A percentile compares a stretch with the other conserved stretches of the same genome.
phyloP scores from a whole-genome alignment of 805 yeast species.

The Hyphopichia homilentoma region DNA sequence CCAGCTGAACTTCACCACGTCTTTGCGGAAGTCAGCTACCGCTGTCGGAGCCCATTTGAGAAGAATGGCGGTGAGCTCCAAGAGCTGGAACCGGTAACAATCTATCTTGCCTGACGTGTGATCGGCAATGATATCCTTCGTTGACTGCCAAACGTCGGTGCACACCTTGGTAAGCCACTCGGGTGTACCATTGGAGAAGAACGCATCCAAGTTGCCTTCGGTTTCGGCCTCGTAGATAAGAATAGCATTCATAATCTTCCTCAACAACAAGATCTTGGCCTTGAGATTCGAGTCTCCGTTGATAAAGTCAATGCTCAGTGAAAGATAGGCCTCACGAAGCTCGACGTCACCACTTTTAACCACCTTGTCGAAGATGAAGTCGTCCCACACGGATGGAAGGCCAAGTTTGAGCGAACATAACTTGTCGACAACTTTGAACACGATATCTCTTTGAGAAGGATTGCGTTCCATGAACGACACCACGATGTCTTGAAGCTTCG shows the following conservation, averaged over 20 bases:
- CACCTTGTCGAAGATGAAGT: slow-evolving; percentile 53
- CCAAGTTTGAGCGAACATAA: slow-evolving; percentile 44
- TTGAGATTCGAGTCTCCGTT: slow-evolving; percentile 42
- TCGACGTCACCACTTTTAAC: slow-evolving; percentile 48
- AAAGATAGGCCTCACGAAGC: slow-evolving; percentile 49
- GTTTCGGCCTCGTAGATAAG: slow-evolving; percentile 58
- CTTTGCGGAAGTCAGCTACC: slow-evolving; percentile 65
- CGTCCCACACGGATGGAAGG: slow-evolving; percentile 46
- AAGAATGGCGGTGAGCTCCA: slow-evolving; percentile 77
- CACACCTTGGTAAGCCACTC: slow-evolving; percentile 66
- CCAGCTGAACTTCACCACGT: slow-evolving; percentile 93
- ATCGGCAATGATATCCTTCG: slow-evolving; percentile 47
- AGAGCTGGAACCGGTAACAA: slow-evolving; percentile 66
- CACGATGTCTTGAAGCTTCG: slow-evolving; percentile 49
- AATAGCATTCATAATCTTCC: slow-evolving; percentile 61
- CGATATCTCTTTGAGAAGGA: slow-evolving; percentile 20
- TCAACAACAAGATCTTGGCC: slow-evolving; percentile 55
- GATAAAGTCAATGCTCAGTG: slow-evolving; percentile 45
- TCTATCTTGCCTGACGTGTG: slow-evolving; percentile 70
- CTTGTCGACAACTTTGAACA: slow-evolving; percentile 28
- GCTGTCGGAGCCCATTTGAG: slow-evolving; percentile 63
- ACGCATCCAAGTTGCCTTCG: slow-evolving; percentile 43
- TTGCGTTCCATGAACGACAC: slow-evolving; percentile 24
- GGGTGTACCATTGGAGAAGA: slow-evolving; percentile 38
- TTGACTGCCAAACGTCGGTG: slow-evolving; percentile 69